Evolutionary conservation across 805 yeast species (phyloP), one percentile per base, ranked within the genome.

Genomic region (Komagataella phaffii): DNA sequence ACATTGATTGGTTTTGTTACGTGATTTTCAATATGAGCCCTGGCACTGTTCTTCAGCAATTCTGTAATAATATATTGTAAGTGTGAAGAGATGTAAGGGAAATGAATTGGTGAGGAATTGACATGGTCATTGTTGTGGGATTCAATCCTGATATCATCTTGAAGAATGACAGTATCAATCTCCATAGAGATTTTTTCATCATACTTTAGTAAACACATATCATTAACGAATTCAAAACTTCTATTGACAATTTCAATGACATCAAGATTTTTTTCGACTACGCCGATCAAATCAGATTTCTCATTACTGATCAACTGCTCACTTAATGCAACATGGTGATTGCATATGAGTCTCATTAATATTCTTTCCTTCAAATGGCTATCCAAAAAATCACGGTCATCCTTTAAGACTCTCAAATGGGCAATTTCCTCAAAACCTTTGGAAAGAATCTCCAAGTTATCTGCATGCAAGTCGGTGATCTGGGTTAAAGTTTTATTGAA

Each of bases 1-100:
- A 74, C 71, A 10, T 68, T 56, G 2, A 81, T 65, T 7, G 85
- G 83, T 3, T 61, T 56, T n/a, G 45, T 67, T 7, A 73, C 65
- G 17, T 69, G 61, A 52, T 78, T 79, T 63, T 91, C 98, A 51
- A 91, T 83, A 51, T 86, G 89, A 0, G 99, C 96, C 51, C 96
- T 70, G 55, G 85, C 81, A 5, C 96, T 78, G 65, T 91, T 91
- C 66, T 91, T 91, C 58, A 91, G 73, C 18, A 91, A 68, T 67
- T 91, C 99, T 19, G 87, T 87, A 52, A 89, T 71, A 49, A 91
- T 80, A 61, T 93, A 91, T 62, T 91, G 96, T 50, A 93, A 65
- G 62, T 90, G 96, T 47, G 83, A 82, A 18, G 93, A 88, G 47
- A 91, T 84, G 64, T 88, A 91, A 0, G 96, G 91, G 62, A 90